These are phyloP conservation scores for Fraxinus cuspidata DNA, from an alignment of 257 asterid genomes.

Conservation along the genomic window DNA sequence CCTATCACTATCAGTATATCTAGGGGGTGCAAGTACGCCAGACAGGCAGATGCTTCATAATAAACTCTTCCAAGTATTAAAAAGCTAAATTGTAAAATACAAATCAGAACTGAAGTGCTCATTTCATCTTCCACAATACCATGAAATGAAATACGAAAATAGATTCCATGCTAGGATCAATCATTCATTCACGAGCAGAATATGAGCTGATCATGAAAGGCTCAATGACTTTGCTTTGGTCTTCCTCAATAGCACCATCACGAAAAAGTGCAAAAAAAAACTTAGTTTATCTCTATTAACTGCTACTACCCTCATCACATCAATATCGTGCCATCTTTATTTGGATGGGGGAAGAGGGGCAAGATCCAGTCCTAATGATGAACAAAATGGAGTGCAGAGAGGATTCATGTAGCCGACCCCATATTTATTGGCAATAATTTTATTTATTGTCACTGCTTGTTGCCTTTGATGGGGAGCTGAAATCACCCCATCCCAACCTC, in stretches of 20 bases:
- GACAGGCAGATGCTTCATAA: neutral
- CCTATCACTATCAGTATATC: slow-evolving; percentile 1
- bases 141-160: slow-evolving; percentile 15
- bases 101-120: neutral
- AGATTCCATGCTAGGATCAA: neutral
- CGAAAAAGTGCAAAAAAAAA: slow-evolving; percentile 1
- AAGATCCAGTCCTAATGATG: neutral
- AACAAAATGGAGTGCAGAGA: neutral
- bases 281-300: neutral
- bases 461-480: neutral
- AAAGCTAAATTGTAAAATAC: neutral
- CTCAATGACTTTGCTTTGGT: neutral
- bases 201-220: neutral
- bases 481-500: neutral
- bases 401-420: neutral
- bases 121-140: neutral
- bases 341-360: neutral
- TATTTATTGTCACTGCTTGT: neutral
- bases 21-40: neutral
- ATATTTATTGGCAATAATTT: neutral
- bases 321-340: neutral
- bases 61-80: neutral
- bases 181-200: slow-evolving; percentile 16
- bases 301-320: neutral
- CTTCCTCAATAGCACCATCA: slow-evolving; percentile 10